A percentile compares a stretch with the other conserved stretches of the same genome.
Conservation (phyloP, 2,329 filamentous ascomycete genomes). For the Chaetoscypha palmicola region DNA sequence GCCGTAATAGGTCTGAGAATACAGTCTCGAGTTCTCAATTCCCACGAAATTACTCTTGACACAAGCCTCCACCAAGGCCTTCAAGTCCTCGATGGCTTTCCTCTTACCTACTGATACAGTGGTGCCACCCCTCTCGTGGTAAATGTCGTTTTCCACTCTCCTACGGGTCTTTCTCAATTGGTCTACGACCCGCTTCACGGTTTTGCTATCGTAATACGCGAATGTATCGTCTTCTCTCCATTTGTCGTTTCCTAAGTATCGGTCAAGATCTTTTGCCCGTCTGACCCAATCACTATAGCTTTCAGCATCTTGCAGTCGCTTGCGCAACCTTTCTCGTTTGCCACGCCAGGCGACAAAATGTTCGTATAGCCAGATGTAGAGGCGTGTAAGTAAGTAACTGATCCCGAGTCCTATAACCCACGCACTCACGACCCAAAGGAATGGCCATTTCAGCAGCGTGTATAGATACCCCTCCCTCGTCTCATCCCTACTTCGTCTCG, state of each 20-base stretch:
- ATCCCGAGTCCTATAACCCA: slow-evolving; percentile 72
- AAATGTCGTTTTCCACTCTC: slow-evolving; percentile 42
- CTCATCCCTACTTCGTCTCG: slow-evolving; percentile 66
- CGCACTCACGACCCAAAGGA: slow-evolving; percentile 69
- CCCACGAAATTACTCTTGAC: slow-evolving; percentile 98
- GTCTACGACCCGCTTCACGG: slow-evolving; percentile 67
- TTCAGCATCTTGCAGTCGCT: slow-evolving; percentile 61
- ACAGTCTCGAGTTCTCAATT: slow-evolving; percentile 87
- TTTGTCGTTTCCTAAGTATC: slow-evolving; percentile 68
- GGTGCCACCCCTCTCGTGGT: slow-evolving; percentile 38
- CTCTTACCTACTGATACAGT: slow-evolving; percentile 32
- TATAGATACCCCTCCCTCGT: slow-evolving; percentile 93
- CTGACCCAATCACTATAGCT: slow-evolving; percentile 79
- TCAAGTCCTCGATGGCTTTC: slow-evolving; percentile 66
- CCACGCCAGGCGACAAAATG: slow-evolving; percentile 88
- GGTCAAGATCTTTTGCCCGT: slow-evolving; percentile 72
- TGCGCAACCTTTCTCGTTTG: slow-evolving; percentile 61
- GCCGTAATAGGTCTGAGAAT: slow-evolving; percentile 94
- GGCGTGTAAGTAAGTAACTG: slow-evolving; percentile 70
- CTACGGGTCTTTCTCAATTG: slow-evolving; percentile 62
- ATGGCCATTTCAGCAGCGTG: slow-evolving; percentile 81
- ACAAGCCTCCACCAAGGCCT: slow-evolving; percentile 74
- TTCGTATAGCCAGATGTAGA: slow-evolving; percentile 92
- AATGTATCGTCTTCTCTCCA: slow-evolving; percentile 76
- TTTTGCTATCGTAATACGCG: slow-evolving; percentile 83